These are phyloP conservation scores for Nelumbo lutea DNA, from an alignment of 164 flowering plant species.

Conservation along the genomic window DNA sequence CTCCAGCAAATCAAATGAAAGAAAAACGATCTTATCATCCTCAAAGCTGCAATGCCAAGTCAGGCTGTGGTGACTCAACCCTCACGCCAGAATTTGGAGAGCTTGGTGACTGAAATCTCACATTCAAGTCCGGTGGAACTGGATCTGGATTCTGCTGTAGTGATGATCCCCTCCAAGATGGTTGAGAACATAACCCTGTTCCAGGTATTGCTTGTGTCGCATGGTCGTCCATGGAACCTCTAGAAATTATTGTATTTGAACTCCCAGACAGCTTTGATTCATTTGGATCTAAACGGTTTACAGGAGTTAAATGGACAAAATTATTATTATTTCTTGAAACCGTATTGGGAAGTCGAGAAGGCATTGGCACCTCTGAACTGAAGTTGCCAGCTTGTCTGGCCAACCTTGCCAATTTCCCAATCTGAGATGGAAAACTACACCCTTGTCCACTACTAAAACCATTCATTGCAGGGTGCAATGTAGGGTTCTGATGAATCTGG, in stretches of 20 bases:
- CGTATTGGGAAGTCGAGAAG: constrained; percentile 20
- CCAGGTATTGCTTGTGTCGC: constrained; percentile 10
- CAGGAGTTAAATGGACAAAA: constrained; percentile 7
- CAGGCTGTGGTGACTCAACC: constrained; percentile 51
- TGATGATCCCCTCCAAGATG: constrained; percentile 25
- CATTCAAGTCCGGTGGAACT: constrained; percentile 53
- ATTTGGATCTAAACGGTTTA: constrained; percentile 16
- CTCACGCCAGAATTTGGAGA: constrained; percentile 37
- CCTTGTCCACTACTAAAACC: constrained; percentile 27
- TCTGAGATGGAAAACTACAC: constrained; percentile 19
- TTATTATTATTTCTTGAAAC: constrained; percentile 24
- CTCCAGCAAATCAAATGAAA: constrained; percentile 28
- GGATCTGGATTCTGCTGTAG: constrained; percentile 27
- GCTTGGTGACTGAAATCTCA: constrained; percentile 45
- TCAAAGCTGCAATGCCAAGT: constrained; percentile 70
- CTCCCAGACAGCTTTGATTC: constrained; percentile 14
- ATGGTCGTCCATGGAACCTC: constrained; percentile 5
- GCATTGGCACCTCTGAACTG: constrained; percentile 13
- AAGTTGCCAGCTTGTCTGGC: constrained; percentile 14
- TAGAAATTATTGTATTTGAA: constrained; percentile 17
- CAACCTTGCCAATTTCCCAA: constrained; percentile 14
- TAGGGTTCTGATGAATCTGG: constrained; percentile 26
- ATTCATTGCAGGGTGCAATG: constrained; percentile 19
- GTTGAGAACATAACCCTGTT: constrained; percentile 15
- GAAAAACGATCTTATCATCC: constrained; percentile 12